phyloP scores from a whole-genome alignment of 108 stramenopile species.

The Pelagomonas calceolata region DNA sequence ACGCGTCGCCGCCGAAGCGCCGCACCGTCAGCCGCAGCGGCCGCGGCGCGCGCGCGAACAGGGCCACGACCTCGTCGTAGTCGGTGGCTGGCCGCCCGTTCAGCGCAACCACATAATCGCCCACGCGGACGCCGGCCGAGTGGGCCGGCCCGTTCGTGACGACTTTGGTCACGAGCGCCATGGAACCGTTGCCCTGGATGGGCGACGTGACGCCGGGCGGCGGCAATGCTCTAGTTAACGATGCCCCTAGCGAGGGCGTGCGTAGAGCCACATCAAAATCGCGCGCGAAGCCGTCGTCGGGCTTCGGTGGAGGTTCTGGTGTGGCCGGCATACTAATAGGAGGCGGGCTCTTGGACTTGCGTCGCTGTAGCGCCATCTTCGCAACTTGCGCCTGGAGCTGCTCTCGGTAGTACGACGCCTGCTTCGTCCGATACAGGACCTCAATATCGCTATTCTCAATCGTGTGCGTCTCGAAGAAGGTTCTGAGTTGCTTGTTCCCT shows the following conservation, averaged over 20 bases:
- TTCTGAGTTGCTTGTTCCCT: slow-evolving; percentile 34
- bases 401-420: neutral
- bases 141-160: neutral
- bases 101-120: slow-evolving; percentile 3
- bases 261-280: too few species aligned
- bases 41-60: neutral
- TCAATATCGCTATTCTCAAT: neutral
- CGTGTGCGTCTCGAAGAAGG: slow-evolving; percentile 17
- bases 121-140: neutral
- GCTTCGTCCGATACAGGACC: neutral
- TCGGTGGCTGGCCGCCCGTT: neutral
- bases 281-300: too few species aligned
- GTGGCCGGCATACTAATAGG: too few species aligned
- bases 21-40: neutral
- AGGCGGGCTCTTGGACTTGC: too few species aligned
- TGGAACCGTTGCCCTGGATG: too few species aligned
- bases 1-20: neutral
- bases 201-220: too few species aligned
- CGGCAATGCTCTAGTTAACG: too few species aligned
- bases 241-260: too few species aligned
- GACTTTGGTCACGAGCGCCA: neutral
- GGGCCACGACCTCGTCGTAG: slow-evolving; percentile 5
- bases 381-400: neutral
- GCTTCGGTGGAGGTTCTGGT: too few species aligned
- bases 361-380: too few species aligned